These are phyloP conservation scores for Mucor velutinosus DNA, from an alignment of 371 early-diverging fungal species.

Conservation along the genomic window DNA sequence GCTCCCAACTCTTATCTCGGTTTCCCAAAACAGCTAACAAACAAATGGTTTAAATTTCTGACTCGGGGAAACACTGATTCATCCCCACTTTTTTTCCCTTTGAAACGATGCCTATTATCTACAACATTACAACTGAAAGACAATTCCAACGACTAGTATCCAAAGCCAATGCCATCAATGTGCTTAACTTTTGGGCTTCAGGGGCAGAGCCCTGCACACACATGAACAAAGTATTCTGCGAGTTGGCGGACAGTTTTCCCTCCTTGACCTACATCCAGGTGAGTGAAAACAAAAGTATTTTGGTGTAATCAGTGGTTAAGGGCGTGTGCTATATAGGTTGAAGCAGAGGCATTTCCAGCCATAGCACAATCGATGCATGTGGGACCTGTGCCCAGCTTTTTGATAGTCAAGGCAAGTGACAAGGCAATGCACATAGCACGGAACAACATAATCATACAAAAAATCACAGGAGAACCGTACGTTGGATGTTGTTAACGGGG, in stretches of 20 bases:
- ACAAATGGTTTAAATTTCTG: background rate
- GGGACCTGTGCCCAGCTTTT: background rate
- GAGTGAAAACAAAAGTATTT: background rate
- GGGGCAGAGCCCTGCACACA: conserved; percentile 87
- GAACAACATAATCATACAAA: background rate
- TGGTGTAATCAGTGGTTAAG: background rate
- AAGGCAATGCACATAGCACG: background rate
- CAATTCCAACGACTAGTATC: conserved; percentile 26
- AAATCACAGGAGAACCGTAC: background rate
- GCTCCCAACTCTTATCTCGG: background rate
- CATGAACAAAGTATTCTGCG: conserved; percentile 85
- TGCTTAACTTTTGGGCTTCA: conserved; percentile 84
- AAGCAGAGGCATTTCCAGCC: conserved; percentile 48
- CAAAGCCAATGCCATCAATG: conserved; percentile 33
- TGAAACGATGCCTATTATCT: conserved; percentile 20
- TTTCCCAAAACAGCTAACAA: conserved; percentile 6
- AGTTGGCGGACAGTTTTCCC: conserved; percentile 61
- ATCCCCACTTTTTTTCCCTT: background rate
- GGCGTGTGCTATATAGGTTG: background rate
- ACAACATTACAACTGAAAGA: conserved; percentile 33
- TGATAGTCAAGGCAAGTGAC: background rate
- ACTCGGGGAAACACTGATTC: background rate
- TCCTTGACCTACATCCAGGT: background rate
- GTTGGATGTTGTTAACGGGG: background rate
- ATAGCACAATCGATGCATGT: conserved; percentile 23